Evolutionary conservation across 2,329 filamentous ascomycete species (phyloP).

Genomic region (Microcyclospora pomicola): DNA sequence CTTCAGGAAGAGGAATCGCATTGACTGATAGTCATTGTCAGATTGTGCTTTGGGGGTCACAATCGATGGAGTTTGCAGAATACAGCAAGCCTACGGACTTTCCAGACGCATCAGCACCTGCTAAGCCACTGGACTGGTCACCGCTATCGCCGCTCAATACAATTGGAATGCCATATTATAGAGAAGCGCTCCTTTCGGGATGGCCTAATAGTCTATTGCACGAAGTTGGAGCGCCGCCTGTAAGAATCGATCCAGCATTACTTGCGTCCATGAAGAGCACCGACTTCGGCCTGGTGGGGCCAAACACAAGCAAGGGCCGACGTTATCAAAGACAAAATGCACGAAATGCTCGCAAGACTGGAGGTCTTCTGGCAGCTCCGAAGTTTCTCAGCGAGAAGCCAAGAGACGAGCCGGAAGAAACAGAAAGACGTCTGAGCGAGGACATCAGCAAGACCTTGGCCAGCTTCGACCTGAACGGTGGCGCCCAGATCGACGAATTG

Average conservation of each 20-base stretch:
- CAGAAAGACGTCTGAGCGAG: conserved; percentile 30
- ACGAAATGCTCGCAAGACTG: conserved; percentile 40
- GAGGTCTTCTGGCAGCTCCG: conserved; percentile 57
- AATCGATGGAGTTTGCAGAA: conserved; percentile 70
- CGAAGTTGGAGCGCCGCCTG: conserved; percentile 71
- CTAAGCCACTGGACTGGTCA: conserved; percentile 29
- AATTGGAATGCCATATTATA: conserved; percentile 86
- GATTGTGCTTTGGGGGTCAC: conserved; percentile 80
- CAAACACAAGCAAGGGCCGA: conserved; percentile 46
- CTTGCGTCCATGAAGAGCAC: conserved; percentile 53
- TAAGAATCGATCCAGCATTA: conserved; percentile 58
- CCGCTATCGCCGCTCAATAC: conserved; percentile 66
- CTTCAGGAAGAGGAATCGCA: conserved; percentile 73
- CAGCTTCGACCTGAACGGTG: conserved; percentile 54
- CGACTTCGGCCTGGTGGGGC: conserved; percentile 46
- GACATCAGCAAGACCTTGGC: conserved; percentile 53
- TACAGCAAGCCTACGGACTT: conserved; percentile 66
- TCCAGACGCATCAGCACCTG: conserved; percentile 49
- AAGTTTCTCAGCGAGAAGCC: conserved; percentile 94
- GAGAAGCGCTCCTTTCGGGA: conserved; percentile 71
- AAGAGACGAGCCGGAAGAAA: conserved; percentile 39
- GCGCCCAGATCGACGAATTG: conserved; percentile 67
- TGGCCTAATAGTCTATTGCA: conserved; percentile 78
- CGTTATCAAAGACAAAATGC: conserved; percentile 59
- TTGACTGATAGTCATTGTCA: conserved; percentile 65